Evolutionary conservation across 2,329 filamentous ascomycete genomes (phyloP), one percentile per base, ranked within the genome.

Genomic region (Colletotrichum tabaci): DNA sequence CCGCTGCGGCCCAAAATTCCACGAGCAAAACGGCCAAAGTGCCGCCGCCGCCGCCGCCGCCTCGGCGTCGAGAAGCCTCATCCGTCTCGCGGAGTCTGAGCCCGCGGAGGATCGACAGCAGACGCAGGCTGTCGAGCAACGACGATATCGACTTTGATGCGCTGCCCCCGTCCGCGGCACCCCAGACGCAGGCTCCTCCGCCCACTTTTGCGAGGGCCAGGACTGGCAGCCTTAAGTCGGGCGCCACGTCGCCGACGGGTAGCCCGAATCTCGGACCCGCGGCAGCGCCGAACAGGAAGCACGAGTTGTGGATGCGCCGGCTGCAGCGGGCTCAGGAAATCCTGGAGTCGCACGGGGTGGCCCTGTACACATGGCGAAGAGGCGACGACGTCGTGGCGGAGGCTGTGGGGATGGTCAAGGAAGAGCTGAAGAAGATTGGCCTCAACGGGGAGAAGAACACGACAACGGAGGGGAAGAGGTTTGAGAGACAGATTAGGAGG

Each of bases 291-390:
- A 94, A 90, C 79, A 94, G 92, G 82, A 92, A 93, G 74, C 84
- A 94, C 66, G 91, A 92, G 71, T 77, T 94, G 58, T 96, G 93
- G 94, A 85, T 87, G 73, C 87, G 91, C 67, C 84, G 94, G 50
- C 89, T 93, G 83, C 87, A 87, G 52, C 84, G 89, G 55, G 93
- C 93, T 4, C 90, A 92, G 74, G 83, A 90, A 40, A 81, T 84
- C 49, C 84, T 96, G 12, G 88, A 89, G n/a, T 83, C 85, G 6
- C 84, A 90, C 49, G 92, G 92, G 4, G 92, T 96, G 0, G 83
- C 87, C 74, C 79, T 96, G 46, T 89, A 93, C 74, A 94, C 88
- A 23, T 96, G 94, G 94, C 86, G 92, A 52, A 88, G 87, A 13
- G 94, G 94, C 0, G 84, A 86, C 38, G 94, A 96, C 82, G 92